Evolutionary conservation across 192 early-diverging fungal species (phyloP), one percentile per base, ranked within the genome.

Genomic region (Cetraspora pellucida): DNA sequence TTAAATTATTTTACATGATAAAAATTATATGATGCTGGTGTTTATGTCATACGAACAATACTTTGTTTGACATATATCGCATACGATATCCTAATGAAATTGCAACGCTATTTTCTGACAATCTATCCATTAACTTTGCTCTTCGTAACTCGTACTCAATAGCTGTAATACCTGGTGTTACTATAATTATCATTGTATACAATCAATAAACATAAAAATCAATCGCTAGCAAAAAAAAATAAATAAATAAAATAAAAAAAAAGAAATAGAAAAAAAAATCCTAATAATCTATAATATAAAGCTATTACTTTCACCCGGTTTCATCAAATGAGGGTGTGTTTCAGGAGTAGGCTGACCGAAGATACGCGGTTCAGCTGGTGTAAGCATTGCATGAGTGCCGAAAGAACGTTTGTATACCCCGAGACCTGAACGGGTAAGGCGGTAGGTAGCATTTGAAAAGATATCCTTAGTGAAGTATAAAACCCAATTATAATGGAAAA

Each of bases 1-100:
- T 30, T 74, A 10, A 69, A 47, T 27, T 46, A 27, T 17, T 37
- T 23, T 16, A 52, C 45, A 4, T 21, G 21, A 77, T 21, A 37
- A 14, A 27, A 23, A 25, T 63, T 2, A 37, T 10, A 44, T 4
- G 30, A 2, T 0, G 0, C 6, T 13, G 17, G n/a, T 11, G 52
- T 2, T 3, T 1, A 27, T 43, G 63, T 11, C 11, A 50, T 44
- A 77, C 86, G 52, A 83, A 91, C 86, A 99, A 97, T 59, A 97
- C 95, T 67, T 93, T 93, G 61, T 94, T 91, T 71, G 95, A 92
- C 80, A 92, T 88, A 81, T 95, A 99, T 19, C 92, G 85, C 67
- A 94, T 89, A 0, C 86, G 85, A 75, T 94, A 89, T 2, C 95
- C 92, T 17, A 91, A 86, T 19, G 90, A 85, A 31, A 99, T 78